Evolutionary conservation across 106 monocot species (phyloP).

Genomic region (Dioscorea zingiberensis): DNA sequence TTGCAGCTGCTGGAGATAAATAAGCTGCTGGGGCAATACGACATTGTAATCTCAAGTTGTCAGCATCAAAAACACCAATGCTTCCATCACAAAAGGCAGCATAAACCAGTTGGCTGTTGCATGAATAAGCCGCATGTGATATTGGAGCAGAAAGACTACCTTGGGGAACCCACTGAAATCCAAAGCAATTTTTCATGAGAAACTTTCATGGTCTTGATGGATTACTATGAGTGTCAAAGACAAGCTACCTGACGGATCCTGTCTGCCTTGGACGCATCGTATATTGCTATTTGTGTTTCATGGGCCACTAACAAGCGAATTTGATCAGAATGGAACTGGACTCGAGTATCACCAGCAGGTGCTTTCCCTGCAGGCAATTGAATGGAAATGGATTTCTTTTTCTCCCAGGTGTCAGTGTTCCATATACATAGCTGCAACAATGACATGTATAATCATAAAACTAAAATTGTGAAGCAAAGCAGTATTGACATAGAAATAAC

Average conservation of each 20-base stretch:
- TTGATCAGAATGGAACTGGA: conserved; percentile 57
- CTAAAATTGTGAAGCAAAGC: not conserved
- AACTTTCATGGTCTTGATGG: not conserved
- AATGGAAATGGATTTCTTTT: conserved; percentile 33
- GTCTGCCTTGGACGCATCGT: conserved; percentile 45
- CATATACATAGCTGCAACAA: conserved; percentile 47
- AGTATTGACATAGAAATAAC: not conserved
- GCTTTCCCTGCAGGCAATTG: conserved; percentile 48
- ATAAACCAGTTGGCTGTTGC: conserved; percentile 47
- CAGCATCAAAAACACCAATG: conserved; percentile 47
- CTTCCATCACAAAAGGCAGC: conserved; percentile 47
- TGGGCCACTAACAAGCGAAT: conserved; percentile 43
- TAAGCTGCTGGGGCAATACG: conserved; percentile 45
- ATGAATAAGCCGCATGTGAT: conserved; percentile 42
- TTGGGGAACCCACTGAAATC: conserved; percentile 20
- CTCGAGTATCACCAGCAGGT: conserved; percentile 37
- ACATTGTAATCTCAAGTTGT: conserved; percentile 47
- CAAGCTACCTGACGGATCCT: conserved; percentile 32
- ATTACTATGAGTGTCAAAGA: not conserved
- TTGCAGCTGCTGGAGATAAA: conserved; percentile 14
- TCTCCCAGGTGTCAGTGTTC: conserved; percentile 59
- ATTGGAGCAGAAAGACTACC: conserved; percentile 36
- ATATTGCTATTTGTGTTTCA: conserved; percentile 54
- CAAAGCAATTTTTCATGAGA: not conserved
- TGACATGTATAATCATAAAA: not conserved